Evolutionary conservation across 345 rosid species (phyloP), one percentile per base, ranked within the genome.

Genomic region (Adansonia digitata): DNA sequence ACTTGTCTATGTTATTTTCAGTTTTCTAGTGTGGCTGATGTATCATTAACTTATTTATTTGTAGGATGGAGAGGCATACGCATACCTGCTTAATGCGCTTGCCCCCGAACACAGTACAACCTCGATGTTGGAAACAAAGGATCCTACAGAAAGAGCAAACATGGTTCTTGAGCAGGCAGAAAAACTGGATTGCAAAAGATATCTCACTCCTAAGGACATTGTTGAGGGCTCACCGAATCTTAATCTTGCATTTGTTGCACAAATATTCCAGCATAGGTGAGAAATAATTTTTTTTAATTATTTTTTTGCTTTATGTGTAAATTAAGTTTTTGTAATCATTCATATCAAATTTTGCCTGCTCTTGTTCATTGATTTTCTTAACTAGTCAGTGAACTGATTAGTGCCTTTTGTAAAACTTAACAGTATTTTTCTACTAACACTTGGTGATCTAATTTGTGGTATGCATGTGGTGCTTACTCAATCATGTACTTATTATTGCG

Each of bases 61-160:
- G 77, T 83, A 94, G 98, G 97, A 92, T 40, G 98, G 98, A 49
- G 97, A 91, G 86, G 98, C 98, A 40, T 94, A 94, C 87, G 90
- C 95, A 52, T 88, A 92, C 79, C 87, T 94, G 77, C 95, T 95
- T 77, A 92, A 81, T 86, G 87, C 97, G 15, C 22, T 48, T 48
- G 53, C 53, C 20, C 53, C 53, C 15, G 53, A 48, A 48, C 53
- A 27, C 14, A 86, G 94, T 78, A 78, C 81, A 77, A 86, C 82
- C 43, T 13, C 80, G 63, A 78, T 87, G 71, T 83, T 89, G 81
- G 85, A 83, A 15, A 69, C 84, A 40, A 82, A 75, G 77, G 92
- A 93, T 81, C 93, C 95, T 13, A 83, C 79, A 29, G 84, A 88
- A 78, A 89, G 98, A 81, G 98, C 98, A 18, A 88, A 82, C 74